Evolutionary conservation across 2,329 filamentous ascomycete species (phyloP).

Genomic region (Beauveria sp.): DNA sequence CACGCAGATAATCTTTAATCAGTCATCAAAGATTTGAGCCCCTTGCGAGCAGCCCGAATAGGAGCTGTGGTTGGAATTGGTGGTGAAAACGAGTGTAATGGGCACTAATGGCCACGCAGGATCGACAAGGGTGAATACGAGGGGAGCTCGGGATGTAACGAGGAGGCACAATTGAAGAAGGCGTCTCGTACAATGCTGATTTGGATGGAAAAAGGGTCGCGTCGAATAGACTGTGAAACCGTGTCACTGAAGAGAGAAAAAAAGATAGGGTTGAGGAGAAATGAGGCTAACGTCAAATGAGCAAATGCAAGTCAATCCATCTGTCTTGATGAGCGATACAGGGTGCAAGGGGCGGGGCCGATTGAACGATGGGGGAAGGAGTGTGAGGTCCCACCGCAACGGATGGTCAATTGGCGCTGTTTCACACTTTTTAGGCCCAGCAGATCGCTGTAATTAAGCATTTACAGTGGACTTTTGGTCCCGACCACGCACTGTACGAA

Average conservation of each 20-base stretch:
- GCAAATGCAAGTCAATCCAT: background rate
- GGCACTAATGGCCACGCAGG: constrained; percentile 8
- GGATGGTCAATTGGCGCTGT: too few species aligned
- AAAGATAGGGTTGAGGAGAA: background rate
- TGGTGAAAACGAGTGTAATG: constrained; percentile 13
- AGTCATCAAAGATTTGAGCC: background rate
- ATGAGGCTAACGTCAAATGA: constrained; percentile 2
- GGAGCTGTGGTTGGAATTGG: background rate
- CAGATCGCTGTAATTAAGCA: background rate
- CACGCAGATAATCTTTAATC: background rate
- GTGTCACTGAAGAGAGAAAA: background rate
- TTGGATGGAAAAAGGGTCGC: background rate
- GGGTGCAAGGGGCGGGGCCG: background rate
- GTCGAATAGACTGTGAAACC: background rate
- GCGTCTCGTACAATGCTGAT: background rate
- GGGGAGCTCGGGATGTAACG: background rate
- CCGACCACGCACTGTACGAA: too few species aligned
- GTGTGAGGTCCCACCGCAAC: too few species aligned
- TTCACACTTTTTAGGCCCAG: too few species aligned
- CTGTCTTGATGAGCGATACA: background rate
- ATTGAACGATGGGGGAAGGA: background rate
- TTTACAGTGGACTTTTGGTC: background rate
- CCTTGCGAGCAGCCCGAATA: background rate
- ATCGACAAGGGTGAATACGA: background rate
- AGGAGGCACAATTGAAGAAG: background rate